Evolutionary conservation across 2,329 filamentous ascomycete genomes (phyloP).

Genomic region (Delphinella strobiligena): DNA sequence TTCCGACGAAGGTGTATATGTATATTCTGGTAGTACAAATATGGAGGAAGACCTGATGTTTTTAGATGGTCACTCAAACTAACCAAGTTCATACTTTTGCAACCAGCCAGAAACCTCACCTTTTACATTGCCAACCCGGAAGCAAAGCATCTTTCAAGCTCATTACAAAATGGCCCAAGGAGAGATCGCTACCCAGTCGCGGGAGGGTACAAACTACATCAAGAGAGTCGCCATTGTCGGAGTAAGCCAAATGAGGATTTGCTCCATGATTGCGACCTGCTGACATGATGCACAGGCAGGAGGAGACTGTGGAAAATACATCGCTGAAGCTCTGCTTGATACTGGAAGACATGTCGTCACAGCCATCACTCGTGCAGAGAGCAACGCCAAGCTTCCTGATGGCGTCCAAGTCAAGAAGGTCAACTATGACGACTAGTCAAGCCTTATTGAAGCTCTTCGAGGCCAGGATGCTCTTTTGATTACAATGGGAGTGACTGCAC

Average conservation of each 20-base stretch:
- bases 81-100: too few species aligned
- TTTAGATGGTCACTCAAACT: too few species aligned
- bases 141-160: too few species aligned
- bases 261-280: not conserved
- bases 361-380: constrained; percentile 27
- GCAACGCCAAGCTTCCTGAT: constrained; percentile 24
- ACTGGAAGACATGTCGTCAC: constrained; percentile 24
- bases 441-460: constrained; percentile 16
- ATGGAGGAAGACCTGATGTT: too few species aligned
- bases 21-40: too few species aligned
- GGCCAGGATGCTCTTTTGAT: constrained; percentile 23
- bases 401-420: constrained; percentile 14
- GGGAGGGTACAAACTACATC: constrained; percentile 12
- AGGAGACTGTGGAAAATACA: constrained; percentile 21
- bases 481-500: constrained; percentile 17
- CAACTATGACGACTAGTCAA: constrained; percentile 15
- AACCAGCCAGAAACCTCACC: too few species aligned
- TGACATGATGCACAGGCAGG: constrained; percentile 13
- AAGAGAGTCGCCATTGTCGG: constrained; percentile 28
- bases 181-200: too few species aligned
- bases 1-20: too few species aligned
- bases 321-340: constrained; percentile 19
- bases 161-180: not conserved
- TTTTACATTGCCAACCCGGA: too few species aligned
- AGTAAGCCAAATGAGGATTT: constrained; percentile 12